Evolutionary conservation across 345 rosid species (phyloP), one percentile per base, ranked within the genome.

Genomic region (Reutealis trisperma): DNA sequence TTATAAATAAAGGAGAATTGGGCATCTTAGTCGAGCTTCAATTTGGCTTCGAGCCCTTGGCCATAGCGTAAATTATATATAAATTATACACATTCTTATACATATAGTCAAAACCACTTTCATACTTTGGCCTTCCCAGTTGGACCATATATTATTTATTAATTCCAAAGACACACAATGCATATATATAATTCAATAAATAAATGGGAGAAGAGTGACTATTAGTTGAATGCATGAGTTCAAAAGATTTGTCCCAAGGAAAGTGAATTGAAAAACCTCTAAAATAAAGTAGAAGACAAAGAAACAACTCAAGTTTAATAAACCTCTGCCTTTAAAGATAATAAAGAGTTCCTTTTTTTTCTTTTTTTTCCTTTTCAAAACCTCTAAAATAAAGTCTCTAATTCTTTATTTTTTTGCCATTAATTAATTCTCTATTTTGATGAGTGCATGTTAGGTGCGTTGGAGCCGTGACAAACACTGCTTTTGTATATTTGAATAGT

Each of bases 221-320:
- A 67, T 74, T 74, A 67, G 80, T 74, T 76, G 73, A 81, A 73
- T 63, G 75, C n/a, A n/a, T 73, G 85, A 79, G 79, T 59, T 78
- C 63, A 69, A 70, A 41, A 76, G 79, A 30, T 76, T 70, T 77
- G 81, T 25, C 76, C 8, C 34, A 51, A 67, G 58, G 58, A 69
- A 77, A 77, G 78, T 55, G 63, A 73, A 66, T 12, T 57, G 37
- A 58, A 55, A 16, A 34, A 37, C 61, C 41, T 13, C 25, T 30
- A 16, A 60, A 34, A 25, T 51, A 32, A 57, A 49, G 54, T 22
- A 49, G 58, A 76, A 70, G 52, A 24, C 67, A 60, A 52, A 51
- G 37, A 25, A 81, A 73, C 44, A 78, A 60, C 72, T 63, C 0
- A 54, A 65, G 61, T 64, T 64, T 52, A 59, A 24, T 72, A 34